These are phyloP conservation scores for Eucalyptus marginata DNA, from an alignment of 345 rosid genomes.

Conservation along the genomic window DNA sequence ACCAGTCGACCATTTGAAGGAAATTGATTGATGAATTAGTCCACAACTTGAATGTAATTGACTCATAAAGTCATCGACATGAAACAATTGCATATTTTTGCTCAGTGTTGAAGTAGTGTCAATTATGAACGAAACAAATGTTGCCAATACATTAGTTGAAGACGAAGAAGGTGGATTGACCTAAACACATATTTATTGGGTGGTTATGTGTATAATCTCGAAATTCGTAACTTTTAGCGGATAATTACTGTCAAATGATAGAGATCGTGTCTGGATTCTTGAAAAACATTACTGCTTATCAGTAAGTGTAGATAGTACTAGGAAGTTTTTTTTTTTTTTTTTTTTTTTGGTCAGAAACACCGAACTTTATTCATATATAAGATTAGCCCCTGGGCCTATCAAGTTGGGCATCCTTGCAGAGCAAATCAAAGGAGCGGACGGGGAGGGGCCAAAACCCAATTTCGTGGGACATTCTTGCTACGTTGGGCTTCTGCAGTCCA, in stretches of 20 bases:
- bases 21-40: neutral
- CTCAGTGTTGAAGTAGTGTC: neutral
- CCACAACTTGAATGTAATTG: neutral
- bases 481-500: neutral
- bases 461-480: neutral
- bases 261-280: neutral
- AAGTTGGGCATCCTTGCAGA: neutral
- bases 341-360: neutral
- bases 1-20: neutral
- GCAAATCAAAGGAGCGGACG: neutral
- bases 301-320: too few species aligned
- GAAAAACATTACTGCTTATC: neutral
- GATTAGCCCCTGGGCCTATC: neutral
- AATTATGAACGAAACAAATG: neutral
- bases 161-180: neutral
- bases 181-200: neutral
- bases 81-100: too few species aligned
- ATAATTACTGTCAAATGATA: too few species aligned
- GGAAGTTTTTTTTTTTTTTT: neutral
- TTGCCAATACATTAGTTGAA: neutral
- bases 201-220: fast-evolving
- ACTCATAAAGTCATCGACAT: neutral
- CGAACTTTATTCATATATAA: neutral
- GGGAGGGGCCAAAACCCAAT: too few species aligned
- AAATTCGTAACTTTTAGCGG: neutral